Evolutionary conservation across 441 rosid species (phyloP).

Genomic region (Populus tomentosa): DNA sequence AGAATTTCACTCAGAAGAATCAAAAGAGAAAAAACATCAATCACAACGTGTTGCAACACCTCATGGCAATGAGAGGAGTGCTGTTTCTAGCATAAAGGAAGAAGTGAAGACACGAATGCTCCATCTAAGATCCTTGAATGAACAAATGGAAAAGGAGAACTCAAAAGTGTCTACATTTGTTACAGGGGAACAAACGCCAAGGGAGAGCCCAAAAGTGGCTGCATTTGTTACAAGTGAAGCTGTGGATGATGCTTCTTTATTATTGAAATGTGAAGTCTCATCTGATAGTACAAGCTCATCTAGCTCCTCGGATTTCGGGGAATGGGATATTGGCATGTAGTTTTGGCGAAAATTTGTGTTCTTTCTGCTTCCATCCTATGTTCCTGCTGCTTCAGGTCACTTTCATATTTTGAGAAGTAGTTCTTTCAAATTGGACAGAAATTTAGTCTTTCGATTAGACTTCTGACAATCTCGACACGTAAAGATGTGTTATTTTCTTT

Average conservation of each 20-base stretch:
- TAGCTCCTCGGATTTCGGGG: conserved; percentile 27
- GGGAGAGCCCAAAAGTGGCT: not conserved
- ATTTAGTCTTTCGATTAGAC: not conserved
- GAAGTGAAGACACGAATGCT: conserved; percentile 33
- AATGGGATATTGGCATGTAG: not conserved
- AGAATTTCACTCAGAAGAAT: conserved; percentile 10
- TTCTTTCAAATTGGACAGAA: not conserved
- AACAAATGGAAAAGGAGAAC: conserved; percentile 16
- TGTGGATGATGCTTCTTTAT: not conserved
- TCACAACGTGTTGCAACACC: conserved; percentile 1
- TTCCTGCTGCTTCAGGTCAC: not conserved
- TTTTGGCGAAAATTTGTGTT: not conserved
- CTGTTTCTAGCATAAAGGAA: conserved; percentile 26
- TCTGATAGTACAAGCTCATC: conserved; percentile 25
- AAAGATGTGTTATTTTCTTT: not conserved
- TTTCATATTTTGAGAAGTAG: not conserved
- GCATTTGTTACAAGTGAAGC: conserved; percentile 1
- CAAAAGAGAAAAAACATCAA: conserved; percentile 13
- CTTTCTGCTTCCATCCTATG: not conserved
- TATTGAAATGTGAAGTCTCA: not conserved
- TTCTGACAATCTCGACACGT: not conserved
- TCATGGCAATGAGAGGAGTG: conserved; percentile 12
- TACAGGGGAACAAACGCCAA: not conserved
- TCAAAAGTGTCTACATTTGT: not conserved
- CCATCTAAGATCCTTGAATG: conserved; percentile 7